Conservation (phyloP, 2,329 filamentous ascomycete species). For the Xylogone sp. region DNA sequence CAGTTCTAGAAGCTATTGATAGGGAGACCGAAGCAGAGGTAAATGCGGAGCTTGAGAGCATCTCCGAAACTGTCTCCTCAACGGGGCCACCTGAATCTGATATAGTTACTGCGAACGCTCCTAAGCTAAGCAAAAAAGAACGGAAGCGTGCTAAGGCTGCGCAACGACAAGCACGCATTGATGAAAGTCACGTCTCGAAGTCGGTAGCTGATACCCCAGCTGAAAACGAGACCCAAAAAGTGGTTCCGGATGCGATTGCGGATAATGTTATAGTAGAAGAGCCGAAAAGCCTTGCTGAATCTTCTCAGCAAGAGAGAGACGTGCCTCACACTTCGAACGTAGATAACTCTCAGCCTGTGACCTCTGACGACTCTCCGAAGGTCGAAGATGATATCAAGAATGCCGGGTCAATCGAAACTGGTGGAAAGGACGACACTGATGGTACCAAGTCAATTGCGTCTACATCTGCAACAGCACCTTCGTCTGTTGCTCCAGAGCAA, state of each 20-base stretch:
- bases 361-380: slow-evolving; percentile 38
- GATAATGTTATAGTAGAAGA: slow-evolving; percentile 19
- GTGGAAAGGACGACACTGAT: slow-evolving; percentile 42
- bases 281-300: slow-evolving; percentile 26
- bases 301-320: slow-evolving; percentile 34
- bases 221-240: not conserved
- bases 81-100: slow-evolving; percentile 17
- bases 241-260: not conserved
- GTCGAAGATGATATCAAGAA: slow-evolving; percentile 25
- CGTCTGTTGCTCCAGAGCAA: slow-evolving; percentile 16
- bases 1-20: slow-evolving; percentile 3
- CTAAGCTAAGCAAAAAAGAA: slow-evolving; percentile 43
- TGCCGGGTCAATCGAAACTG: slow-evolving; percentile 33
- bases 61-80: slow-evolving; percentile 17
- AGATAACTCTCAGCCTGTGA: slow-evolving; percentile 42
- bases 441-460: slow-evolving; percentile 44
- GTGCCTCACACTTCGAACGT: slow-evolving; percentile 37
- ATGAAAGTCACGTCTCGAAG: too few relatives aligned
- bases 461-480: slow-evolving; percentile 35
- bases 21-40: slow-evolving; percentile 22
- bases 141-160: slow-evolving; percentile 42
- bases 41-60: too few relatives aligned
- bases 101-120: slow-evolving; percentile 24
- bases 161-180: slow-evolving; percentile 29
- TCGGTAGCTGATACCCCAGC: slow-evolving; percentile 1